phyloP scores from a whole-genome alignment of 2,329 filamentous ascomycete genomes.

The Pseudogymnoascus sp. region DNA sequence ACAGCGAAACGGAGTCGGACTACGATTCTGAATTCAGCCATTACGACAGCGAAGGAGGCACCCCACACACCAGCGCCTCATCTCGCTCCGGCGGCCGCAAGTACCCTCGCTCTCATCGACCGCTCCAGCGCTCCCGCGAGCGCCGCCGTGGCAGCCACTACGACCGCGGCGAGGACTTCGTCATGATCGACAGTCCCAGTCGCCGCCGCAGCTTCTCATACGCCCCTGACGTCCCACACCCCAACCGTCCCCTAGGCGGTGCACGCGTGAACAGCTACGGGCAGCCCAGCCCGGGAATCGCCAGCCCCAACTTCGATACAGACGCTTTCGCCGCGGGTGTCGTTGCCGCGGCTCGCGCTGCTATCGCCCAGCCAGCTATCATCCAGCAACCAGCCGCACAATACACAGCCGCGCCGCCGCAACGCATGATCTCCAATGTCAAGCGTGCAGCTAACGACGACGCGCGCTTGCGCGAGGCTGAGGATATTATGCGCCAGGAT shows the following conservation, averaged over 20 bases:
- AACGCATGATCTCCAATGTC: neutral
- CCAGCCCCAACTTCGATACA: neutral
- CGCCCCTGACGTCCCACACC: slow-evolving; percentile 20
- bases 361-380: neutral
- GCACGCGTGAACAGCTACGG: neutral
- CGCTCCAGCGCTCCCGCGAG: slow-evolving; percentile 18
- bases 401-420: neutral
- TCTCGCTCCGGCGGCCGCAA: slow-evolving; percentile 10
- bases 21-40: slow-evolving; percentile 13
- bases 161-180: slow-evolving; percentile 16
- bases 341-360: neutral
- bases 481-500: neutral
- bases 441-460: neutral
- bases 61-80: slow-evolving; percentile 16
- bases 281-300: neutral
- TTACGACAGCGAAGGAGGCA: neutral
- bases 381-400: neutral
- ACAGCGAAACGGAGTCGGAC: slow-evolving; percentile 9
- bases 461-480: neutral
- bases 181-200: neutral
- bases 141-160: slow-evolving; percentile 17
- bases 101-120: slow-evolving; percentile 17
- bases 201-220: slow-evolving; percentile 4
- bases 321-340: neutral
- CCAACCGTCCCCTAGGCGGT: neutral